Evolutionary conservation across 768 basidiomycete genomes (phyloP).

Genomic region (Russula brevipes): DNA sequence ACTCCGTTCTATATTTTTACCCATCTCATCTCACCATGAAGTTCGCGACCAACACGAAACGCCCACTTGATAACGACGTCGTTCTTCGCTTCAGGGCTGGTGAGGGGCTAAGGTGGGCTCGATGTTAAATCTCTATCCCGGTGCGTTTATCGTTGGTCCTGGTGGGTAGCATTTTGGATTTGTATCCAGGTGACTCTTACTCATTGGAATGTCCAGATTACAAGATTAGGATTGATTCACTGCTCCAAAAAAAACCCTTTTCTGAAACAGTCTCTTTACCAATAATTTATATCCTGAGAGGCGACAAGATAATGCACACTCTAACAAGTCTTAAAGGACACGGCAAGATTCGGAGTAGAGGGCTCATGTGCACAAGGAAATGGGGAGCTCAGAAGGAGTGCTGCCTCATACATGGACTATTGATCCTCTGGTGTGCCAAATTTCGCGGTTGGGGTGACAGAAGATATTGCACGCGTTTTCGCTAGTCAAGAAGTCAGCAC

Average conservation of each 20-base stretch:
- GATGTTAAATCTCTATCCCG: background rate
- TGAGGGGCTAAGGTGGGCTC: no score
- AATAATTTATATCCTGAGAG: no score
- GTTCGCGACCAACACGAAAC: no score
- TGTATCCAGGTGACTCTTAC: no score
- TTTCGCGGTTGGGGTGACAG: background rate
- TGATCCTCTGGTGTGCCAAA: background rate
- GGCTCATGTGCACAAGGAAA: background rate
- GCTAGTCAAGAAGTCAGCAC: background rate
- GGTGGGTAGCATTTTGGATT: background rate
- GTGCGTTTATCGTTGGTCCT: background rate
- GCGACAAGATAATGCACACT: background rate
- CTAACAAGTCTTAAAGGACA: background rate
- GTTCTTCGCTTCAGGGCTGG: no score
- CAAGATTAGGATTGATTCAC: no score
- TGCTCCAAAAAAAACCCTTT: no score
- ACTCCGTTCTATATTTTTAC: no score
- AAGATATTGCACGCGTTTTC: background rate
- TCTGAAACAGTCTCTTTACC: no score
- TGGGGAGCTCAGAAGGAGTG: background rate
- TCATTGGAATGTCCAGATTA: no score
- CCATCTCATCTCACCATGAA: no score
- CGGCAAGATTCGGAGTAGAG: background rate
- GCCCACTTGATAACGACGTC: no score
- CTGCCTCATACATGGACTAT: background rate